Conservation (phyloP, 495 filamentous ascomycete genomes). For the Astrocystis sublimbata region DNA sequence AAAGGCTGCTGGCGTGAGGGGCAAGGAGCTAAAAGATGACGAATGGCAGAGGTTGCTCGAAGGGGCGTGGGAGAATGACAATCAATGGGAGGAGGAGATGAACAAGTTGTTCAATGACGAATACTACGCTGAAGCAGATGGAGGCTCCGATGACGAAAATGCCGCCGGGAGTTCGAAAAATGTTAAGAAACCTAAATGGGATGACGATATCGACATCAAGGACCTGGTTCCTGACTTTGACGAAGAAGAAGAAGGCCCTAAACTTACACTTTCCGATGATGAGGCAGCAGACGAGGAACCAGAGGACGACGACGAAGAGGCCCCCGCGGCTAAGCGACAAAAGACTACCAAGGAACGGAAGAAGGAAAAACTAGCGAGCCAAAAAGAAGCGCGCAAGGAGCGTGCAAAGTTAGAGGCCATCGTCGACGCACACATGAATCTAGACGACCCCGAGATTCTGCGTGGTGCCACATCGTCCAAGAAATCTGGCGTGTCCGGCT, state of each 20-base stretch:
- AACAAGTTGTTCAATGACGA: constrained; percentile 77
- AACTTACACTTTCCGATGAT: constrained; percentile 55
- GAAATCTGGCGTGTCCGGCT: constrained; percentile 38
- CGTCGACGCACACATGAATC: constrained; percentile 78
- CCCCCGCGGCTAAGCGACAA: constrained; percentile 52
- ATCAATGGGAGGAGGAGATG: constrained; percentile 88
- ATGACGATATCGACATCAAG: constrained; percentile 94
- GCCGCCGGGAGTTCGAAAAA: constrained; percentile 37
- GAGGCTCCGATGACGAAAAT: constrained; percentile 47
- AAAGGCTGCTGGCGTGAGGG: constrained; percentile 77
- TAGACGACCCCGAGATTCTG: constrained; percentile 62
- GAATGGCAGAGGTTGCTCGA: constrained; percentile 83
- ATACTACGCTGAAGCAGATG: constrained; percentile 75
- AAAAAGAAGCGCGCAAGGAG: constrained; percentile 73
- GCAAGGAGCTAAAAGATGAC: constrained; percentile 66
- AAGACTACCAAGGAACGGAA: constrained; percentile 65
- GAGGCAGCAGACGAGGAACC: constrained; percentile 37
- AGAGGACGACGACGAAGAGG: constrained; percentile 41
- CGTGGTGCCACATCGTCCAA: constrained; percentile 35
- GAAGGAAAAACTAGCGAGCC: constrained; percentile 67
- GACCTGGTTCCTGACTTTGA: constrained; percentile 88
- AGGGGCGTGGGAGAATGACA: constrained; percentile 80
- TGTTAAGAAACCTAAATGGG: constrained; percentile 90
- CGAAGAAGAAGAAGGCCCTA: constrained; percentile 53
- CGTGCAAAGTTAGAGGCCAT: constrained; percentile 80